A percentile compares a stretch with the other conserved stretches of the same genome.
phyloP scores from a whole-genome alignment of 495 filamentous ascomycete species.

The Lophium mytilinum region DNA sequence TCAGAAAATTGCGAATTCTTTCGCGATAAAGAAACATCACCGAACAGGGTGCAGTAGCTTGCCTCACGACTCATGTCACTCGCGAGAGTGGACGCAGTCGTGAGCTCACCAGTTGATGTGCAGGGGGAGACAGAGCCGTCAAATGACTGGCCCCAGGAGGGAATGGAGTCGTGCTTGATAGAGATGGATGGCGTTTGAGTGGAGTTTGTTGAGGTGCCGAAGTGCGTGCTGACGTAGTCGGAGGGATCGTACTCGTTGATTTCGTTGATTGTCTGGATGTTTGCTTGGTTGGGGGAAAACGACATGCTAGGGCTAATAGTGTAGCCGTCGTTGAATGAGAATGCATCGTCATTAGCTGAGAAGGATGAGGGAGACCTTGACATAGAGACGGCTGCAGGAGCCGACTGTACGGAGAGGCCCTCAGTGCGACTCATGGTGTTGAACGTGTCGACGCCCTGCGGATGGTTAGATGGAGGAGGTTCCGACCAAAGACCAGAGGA shows the following conservation, averaged over 20 bases:
- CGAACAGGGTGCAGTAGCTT: slow-evolving; percentile 24
- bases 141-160: slow-evolving; percentile 13
- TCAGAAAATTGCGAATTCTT: slow-evolving; percentile 18
- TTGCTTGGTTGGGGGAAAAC: not conserved
- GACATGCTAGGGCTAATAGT: not conserved
- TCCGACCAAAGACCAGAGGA: slow-evolving; percentile 10
- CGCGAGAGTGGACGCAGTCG: slow-evolving; percentile 12
- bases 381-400: slow-evolving; percentile 11
- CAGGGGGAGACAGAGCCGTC: slow-evolving; percentile 21
- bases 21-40: slow-evolving; percentile 24
- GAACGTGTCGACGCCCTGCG: slow-evolving; percentile 2
- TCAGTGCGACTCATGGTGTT: slow-evolving; percentile 13
- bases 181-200: not conserved
- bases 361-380: slow-evolving; percentile 1
- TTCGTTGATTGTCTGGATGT: slow-evolving; percentile 14
- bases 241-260: slow-evolving; percentile 11
- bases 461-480: slow-evolving; percentile 5
- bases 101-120: slow-evolving; percentile 17
- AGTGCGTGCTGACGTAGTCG: slow-evolving; percentile 12
- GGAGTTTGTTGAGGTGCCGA: not conserved
- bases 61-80: slow-evolving; percentile 30
- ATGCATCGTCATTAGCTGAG: slow-evolving; percentile 1
- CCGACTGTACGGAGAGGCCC: slow-evolving; percentile 6
- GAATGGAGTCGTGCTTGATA: not conserved
- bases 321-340: slow-evolving; percentile 6